Conservation (phyloP, 176 grass and related monocot genomes). For the Aegilops sharonensis region DNA sequence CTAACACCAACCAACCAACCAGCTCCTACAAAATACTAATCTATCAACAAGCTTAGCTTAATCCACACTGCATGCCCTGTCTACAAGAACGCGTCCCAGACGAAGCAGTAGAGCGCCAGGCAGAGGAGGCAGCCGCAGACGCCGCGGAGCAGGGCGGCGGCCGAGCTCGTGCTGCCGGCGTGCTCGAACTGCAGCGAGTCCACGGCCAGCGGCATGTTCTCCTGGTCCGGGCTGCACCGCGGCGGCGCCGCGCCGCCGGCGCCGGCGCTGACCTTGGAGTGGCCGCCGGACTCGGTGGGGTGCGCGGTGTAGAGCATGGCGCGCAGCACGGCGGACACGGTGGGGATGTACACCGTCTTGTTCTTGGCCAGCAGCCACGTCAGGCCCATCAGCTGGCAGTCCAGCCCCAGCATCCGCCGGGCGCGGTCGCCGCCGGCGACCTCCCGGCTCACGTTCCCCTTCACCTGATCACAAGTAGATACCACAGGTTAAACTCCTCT, state of each 20-base stretch:
- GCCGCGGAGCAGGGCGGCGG: not conserved
- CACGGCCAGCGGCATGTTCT: slow-evolving; percentile 98
- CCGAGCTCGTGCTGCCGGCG: slow-evolving; percentile 30
- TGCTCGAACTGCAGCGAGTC: slow-evolving; percentile 92
- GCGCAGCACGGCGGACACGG: slow-evolving; percentile 93
- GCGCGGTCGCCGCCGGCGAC: slow-evolving; percentile 57
- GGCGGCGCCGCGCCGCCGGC: not conserved
- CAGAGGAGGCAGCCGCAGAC: slow-evolving; percentile 9
- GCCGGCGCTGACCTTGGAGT: not conserved
- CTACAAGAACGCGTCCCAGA: slow-evolving; percentile 25
- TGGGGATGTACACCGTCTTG: slow-evolving; percentile 93
- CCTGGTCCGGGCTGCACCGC: slow-evolving; percentile 85
- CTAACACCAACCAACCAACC: not conserved
- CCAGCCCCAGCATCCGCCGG: slow-evolving; percentile 74
- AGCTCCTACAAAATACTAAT: slow-evolving; percentile 26
- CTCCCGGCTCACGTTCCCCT: slow-evolving; percentile 48
- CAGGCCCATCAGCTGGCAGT: slow-evolving; percentile 99
- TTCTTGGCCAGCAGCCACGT: slow-evolving; percentile 93
- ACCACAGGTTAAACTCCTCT: not conserved
- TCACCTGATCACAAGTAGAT: slow-evolving; percentile 47
- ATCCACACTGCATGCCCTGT: not conserved
- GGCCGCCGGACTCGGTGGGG: slow-evolving; percentile 36
- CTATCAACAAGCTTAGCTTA: slow-evolving; percentile 37
- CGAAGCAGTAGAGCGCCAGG: slow-evolving; percentile 16
- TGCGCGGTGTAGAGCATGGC: slow-evolving; percentile 80